phyloP scores from a whole-genome alignment of 2,329 filamentous ascomycete genomes.

The Penicillium sclerotigenum region DNA sequence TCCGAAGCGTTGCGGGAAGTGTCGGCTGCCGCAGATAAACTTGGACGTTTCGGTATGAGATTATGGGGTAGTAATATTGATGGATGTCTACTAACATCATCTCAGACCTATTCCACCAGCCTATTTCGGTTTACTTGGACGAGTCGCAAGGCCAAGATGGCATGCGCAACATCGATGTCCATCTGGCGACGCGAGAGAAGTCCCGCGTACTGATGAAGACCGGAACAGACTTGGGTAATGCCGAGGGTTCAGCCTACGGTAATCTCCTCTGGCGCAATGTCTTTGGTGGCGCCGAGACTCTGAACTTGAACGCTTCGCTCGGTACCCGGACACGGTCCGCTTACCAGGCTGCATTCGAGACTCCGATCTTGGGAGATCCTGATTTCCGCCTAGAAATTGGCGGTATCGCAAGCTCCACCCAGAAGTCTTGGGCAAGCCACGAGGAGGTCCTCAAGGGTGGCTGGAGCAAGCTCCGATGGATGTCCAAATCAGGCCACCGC shows the following conservation, averaged over 20 bases:
- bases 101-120: constrained; percentile 79
- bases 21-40: constrained; percentile 66
- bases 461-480: constrained; percentile 72
- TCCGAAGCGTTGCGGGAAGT: constrained; percentile 74
- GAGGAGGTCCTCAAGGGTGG: constrained; percentile 83
- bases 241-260: constrained; percentile 89
- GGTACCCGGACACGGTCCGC: constrained; percentile 89
- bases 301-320: constrained; percentile 81
- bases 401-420: constrained; percentile 74
- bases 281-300: constrained; percentile 86
- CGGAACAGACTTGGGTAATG: constrained; percentile 89
- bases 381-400: constrained; percentile 76
- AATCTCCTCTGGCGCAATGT: constrained; percentile 86
- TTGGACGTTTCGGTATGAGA: constrained; percentile 71
- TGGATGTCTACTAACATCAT: constrained; percentile 17
- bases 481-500: constrained; percentile 60
- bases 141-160: constrained; percentile 65
- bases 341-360: constrained; percentile 81
- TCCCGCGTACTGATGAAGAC: constrained; percentile 85
- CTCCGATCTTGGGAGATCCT: constrained; percentile 79
- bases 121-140: constrained; percentile 79
- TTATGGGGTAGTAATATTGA: not conserved
- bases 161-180: constrained; percentile 74
- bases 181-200: constrained; percentile 73
- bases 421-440: constrained; percentile 91